Percentiles rank a stretch among this genome's conserved stretches.
phyloP scores from a whole-genome alignment of 306 rosid species.

The Astragalus glycyphyllos region DNA sequence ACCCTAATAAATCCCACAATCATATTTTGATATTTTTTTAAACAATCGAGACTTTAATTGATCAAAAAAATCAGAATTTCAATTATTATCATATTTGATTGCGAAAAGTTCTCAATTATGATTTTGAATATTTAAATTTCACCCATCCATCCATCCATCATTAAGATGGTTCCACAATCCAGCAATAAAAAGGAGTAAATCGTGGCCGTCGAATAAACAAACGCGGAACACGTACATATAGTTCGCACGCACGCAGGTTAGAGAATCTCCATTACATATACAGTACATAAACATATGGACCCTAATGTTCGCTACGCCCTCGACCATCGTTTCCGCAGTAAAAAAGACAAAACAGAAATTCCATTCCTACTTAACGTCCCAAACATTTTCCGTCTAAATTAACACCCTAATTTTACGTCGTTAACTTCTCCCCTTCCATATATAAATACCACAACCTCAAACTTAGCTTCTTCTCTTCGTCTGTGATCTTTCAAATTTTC shows the following conservation, averaged over 20 bases:
- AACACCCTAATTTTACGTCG: slow-evolving; percentile 55
- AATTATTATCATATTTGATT: neutral
- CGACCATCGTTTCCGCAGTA: slow-evolving; percentile 57
- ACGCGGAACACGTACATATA: slow-evolving; percentile 39
- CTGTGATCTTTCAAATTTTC: slow-evolving; percentile 29
- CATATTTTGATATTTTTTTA: neutral
- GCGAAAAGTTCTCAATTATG: neutral
- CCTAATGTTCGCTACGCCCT: slow-evolving; percentile 58
- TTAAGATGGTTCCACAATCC: slow-evolving; percentile 34
- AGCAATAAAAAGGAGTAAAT: slow-evolving; percentile 1
- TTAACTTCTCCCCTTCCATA: slow-evolving; percentile 25
- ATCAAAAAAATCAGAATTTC: neutral
- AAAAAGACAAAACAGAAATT: slow-evolving; percentile 43
- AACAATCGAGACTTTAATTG: neutral
- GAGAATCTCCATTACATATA: slow-evolving; percentile 45
- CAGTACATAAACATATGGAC: slow-evolving; percentile 74
- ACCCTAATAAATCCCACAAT: too few relatives aligned
- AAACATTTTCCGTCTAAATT: slow-evolving; percentile 59
- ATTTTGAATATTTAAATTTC: neutral
- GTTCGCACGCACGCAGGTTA: slow-evolving; percentile 45
- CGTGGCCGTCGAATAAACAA: slow-evolving; percentile 32
- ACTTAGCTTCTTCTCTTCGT: slow-evolving; percentile 26
- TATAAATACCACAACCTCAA: slow-evolving; percentile 58
- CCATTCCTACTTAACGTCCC: slow-evolving; percentile 32
- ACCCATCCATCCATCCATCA: neutral